These are phyloP conservation scores for Zalaria sp. DNA, from an alignment of 2,329 filamentous ascomycete genomes.

Conservation along the genomic window DNA sequence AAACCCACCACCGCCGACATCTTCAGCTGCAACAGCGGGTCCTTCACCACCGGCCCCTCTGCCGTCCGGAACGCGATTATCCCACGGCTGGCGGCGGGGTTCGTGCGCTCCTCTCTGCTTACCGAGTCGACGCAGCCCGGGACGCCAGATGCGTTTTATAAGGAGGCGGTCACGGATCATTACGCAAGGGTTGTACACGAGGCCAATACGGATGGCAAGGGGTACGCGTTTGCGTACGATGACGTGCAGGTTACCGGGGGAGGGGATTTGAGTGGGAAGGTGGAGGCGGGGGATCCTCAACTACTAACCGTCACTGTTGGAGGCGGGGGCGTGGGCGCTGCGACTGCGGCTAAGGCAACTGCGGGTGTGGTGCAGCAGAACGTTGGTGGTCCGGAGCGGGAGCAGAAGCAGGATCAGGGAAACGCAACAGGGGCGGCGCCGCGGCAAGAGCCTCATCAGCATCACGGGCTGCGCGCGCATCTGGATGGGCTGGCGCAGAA, in stretches of 20 bases:
- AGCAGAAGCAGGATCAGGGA: too few relatives aligned
- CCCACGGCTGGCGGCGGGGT: slow-evolving; percentile 61
- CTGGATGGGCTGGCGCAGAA: too few relatives aligned
- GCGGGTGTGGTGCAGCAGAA: too few relatives aligned
- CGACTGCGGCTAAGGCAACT: background rate
- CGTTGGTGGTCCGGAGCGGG: too few relatives aligned
- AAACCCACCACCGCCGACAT: slow-evolving; percentile 51
- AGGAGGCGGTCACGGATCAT: slow-evolving; percentile 32
- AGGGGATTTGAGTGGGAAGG: slow-evolving; percentile 40
- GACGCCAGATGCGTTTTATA: slow-evolving; percentile 19
- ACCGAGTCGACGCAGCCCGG: slow-evolving; percentile 24
- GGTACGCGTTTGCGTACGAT: slow-evolving; percentile 52
- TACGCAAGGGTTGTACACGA: slow-evolving; percentile 44
- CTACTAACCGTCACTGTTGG: slow-evolving; percentile 35
- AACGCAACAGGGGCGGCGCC: too few relatives aligned
- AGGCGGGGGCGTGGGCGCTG: slow-evolving; percentile 14
- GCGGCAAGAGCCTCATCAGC: too few relatives aligned
- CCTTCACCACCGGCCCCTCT: slow-evolving; percentile 37
- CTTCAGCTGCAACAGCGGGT: slow-evolving; percentile 51
- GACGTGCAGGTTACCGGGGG: slow-evolving; percentile 48
- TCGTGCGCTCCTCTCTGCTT: slow-evolving; percentile 61
- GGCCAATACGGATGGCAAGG: slow-evolving; percentile 38
- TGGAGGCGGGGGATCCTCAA: slow-evolving; percentile 31
- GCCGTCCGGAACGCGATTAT: slow-evolving; percentile 45
- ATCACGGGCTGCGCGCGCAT: too few relatives aligned